Evolutionary conservation across 177 flowering plant species (phyloP).

Genomic region (Tripterygium wilfordii): DNA sequence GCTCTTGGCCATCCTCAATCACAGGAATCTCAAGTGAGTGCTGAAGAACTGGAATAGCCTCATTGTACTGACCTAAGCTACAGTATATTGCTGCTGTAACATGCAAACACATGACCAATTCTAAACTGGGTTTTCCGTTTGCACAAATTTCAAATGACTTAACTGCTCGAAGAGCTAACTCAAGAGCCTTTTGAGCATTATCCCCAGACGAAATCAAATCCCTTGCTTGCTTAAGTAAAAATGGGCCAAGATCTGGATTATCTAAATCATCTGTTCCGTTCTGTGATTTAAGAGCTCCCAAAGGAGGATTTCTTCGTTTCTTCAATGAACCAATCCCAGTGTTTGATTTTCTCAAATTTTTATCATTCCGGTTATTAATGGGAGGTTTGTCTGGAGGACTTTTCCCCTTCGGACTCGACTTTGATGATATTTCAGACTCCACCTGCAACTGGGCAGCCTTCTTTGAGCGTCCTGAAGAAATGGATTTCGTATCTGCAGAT

Average conservation of each 20-base stretch:
- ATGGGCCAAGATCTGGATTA: slow-evolving; percentile 75
- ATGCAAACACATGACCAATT: slow-evolving; percentile 81
- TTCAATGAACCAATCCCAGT: slow-evolving; percentile 24
- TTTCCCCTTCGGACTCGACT: slow-evolving; percentile 41
- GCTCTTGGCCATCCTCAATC: slow-evolving; percentile 66
- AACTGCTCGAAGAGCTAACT: slow-evolving; percentile 65
- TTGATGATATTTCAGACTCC: slow-evolving; percentile 43
- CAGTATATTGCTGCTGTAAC: slow-evolving; percentile 80
- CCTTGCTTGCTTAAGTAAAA: slow-evolving; percentile 78
- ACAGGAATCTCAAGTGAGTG: slow-evolving; percentile 69
- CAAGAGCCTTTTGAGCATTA: slow-evolving; percentile 73
- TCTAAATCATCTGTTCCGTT: slow-evolving; percentile 41
- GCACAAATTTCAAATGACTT: slow-evolving; percentile 73
- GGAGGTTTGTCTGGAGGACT: slow-evolving; percentile 42
- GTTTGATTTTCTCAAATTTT: slow-evolving; percentile 26
- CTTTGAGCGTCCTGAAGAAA: slow-evolving; percentile 34
- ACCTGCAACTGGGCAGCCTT: slow-evolving; percentile 25
- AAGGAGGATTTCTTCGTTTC: slow-evolving; percentile 30
- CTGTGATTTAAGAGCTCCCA: slow-evolving; percentile 26
- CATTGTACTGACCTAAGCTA: slow-evolving; percentile 61
- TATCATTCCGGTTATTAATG: slow-evolving; percentile 26
- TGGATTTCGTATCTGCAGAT: slow-evolving; percentile 31
- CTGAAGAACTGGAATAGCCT: slow-evolving; percentile 82
- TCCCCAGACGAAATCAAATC: slow-evolving; percentile 78
- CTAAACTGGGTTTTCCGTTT: slow-evolving; percentile 72